Evolutionary conservation across 345 rosid genomes (phyloP), one percentile per base, ranked within the genome.

Genomic region (Eutrema yunnanense): DNA sequence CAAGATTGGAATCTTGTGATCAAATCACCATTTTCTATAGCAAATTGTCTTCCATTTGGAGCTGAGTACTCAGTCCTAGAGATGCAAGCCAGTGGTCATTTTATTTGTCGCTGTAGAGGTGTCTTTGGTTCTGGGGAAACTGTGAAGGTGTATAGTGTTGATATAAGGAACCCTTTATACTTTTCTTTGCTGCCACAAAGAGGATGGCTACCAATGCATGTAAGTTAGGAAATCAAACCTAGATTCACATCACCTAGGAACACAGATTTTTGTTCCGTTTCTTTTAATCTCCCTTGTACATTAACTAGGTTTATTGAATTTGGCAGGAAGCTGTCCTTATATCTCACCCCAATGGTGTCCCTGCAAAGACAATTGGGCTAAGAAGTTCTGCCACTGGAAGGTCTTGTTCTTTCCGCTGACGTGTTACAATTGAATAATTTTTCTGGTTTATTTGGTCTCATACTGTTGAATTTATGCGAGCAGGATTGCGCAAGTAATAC

Each of bases 301-400:
- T 29, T 79, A 61, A 55, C 54, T 58, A 46, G 42, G 47, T 67
- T 71, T 59, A 70, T 56, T 19, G 37, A 74, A 37, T 8, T 77
- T 62, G 64, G 43, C 86, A 92, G 99, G 99, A 92, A 75, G 86
- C 90, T 67, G 92, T 95, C 81, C 88, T 87, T 70, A 80, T 95
- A 69, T 90, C 96, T 57, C 92, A 95, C 65, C 99, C 96, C 54
- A 76, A 5, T 72, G 88, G 83, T 72, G 71, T 81, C 67, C 97
- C 96, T 36, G 81, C 99, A 8, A 92, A 88, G 83, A 84, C 96
- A 77, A 76, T 90, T 67, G 82, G 80, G 60, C 83, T 95, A 69
- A 86, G 87, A 81, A 92, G 99, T 87, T 86, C 89, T 57, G 82
- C 84, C 78, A 84, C 92, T 77, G 96, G 90, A 88, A 92, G 99